Base-by-base conservation (phyloP, 176 grass and related monocot species). In the Typha latifolia region DNA sequence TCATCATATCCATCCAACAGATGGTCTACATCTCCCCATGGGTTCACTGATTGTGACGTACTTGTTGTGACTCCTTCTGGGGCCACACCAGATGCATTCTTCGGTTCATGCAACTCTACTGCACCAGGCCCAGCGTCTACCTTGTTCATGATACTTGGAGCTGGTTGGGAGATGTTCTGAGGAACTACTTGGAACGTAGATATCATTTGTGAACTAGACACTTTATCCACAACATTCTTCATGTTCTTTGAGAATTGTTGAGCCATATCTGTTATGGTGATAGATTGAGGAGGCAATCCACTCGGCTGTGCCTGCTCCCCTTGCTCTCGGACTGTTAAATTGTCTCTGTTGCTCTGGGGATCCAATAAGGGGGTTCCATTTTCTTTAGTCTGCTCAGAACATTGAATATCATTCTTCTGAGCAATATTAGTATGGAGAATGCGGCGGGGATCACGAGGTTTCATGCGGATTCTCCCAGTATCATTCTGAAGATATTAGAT, bases 1-100 rank as follows among this genome's bases (percentile, higher is more conserved):
- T 99, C 94, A 77, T 93, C 86, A 76, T 93, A 99, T 61, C 94
- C 94, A 32, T 83, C 86, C 64, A 99, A 74, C 61, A 99, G 84
- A 85, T 85, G 81, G 49, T 93, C 94, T 48, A 93, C 69, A 74
- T 79, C 79, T 69, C 94, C 84, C 83, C 81, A 99, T 68, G 79
- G 47, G 49, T 47, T 82, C 75, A 57, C 49, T 74, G 66, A 82
- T 51, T 48, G 75, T 32, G 12, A 18, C 67, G 62, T 43, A 9
- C 37, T 43, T 9, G 34, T 8, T 37, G 37, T 43, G 9, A 43
- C 8, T 43, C 37, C 37, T 9, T 43, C 37, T 9, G 37, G 37
- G 9, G 2, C 7, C 37, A 43, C 7, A 43, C 9, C 37, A 43
- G 37, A 43, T 10, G 7, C 37, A 43, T 43, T 43, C 37, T 43